These are phyloP conservation scores for Mimosa pudica DNA, from an alignment of 306 rosid species.

Conservation along the genomic window DNA sequence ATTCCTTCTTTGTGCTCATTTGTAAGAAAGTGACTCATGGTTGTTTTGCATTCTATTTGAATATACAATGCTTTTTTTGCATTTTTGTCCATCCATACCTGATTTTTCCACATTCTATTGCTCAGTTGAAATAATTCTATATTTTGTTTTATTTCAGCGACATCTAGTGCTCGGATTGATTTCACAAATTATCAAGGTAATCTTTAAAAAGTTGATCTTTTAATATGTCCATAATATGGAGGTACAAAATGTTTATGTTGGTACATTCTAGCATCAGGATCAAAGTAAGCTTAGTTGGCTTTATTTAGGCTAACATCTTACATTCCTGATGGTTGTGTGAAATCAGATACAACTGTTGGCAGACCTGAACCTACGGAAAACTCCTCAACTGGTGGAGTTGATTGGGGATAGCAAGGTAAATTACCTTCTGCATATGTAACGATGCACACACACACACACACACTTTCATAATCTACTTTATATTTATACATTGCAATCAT, in stretches of 20 bases:
- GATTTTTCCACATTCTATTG: background rate
- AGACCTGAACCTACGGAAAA: constrained; percentile 91
- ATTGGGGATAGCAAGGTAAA: constrained; percentile 84
- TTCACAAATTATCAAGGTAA: constrained; percentile 96
- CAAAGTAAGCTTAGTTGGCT: background rate
- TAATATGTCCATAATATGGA: background rate
- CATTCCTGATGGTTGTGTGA: constrained; percentile 33
- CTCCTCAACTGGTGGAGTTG: constrained; percentile 94
- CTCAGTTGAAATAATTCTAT: background rate
- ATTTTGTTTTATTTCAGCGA: constrained; percentile 66
- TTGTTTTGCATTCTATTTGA: background rate
- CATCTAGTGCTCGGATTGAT: constrained; percentile 95
- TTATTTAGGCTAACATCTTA: constrained; percentile 23
- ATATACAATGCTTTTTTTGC: background rate
- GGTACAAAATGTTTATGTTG: background rate
- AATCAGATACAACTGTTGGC: constrained; percentile 92
- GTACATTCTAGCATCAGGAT: background rate
- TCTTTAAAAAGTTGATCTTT: background rate
- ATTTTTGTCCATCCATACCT: background rate
- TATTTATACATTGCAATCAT: constrained; percentile 32
- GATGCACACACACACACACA: background rate
- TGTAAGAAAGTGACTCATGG: background rate
- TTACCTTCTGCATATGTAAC: constrained; percentile 11
- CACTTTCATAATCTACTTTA: background rate
- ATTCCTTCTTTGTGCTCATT: background rate